phyloP scores from a whole-genome alignment of 2,329 filamentous ascomycete species.

The Aspergillus ustus region DNA sequence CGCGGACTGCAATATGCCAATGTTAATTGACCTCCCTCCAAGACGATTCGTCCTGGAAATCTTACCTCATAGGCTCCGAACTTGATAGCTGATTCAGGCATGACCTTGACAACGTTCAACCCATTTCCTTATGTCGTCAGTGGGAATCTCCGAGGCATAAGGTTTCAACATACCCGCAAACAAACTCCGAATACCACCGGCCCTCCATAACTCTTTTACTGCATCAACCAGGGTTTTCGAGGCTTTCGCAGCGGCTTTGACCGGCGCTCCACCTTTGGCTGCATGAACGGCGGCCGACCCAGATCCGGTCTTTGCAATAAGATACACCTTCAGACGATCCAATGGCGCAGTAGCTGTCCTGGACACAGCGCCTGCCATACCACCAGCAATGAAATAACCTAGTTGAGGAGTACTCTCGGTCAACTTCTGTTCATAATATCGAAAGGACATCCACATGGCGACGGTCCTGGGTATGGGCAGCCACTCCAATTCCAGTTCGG shows the following conservation, averaged over 20 bases:
- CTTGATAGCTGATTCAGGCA: constrained; percentile 98
- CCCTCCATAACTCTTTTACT: constrained; percentile 77
- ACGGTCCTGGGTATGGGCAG: constrained; percentile 46
- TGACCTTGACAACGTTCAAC: constrained; percentile 94
- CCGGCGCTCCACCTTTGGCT: constrained; percentile 70
- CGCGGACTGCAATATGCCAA: constrained; percentile 62
- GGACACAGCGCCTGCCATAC: constrained; percentile 90
- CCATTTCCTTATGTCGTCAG: constrained; percentile 73
- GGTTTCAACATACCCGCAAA: constrained; percentile 76
- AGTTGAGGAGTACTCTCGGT: constrained; percentile 52
- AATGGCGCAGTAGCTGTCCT: constrained; percentile 94
- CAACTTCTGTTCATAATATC: constrained; percentile 52
- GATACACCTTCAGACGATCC: constrained; percentile 95
- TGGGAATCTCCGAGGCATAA: constrained; percentile 7
- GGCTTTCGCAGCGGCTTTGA: constrained; percentile 68
- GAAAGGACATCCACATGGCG: constrained; percentile 50
- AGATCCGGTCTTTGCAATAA: constrained; percentile 84
- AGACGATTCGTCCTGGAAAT: constrained; percentile 2
- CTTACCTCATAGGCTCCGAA: constrained; percentile 90
- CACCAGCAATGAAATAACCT: constrained; percentile 98
- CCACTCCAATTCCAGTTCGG: constrained; percentile 48
- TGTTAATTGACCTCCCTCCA: background rate
- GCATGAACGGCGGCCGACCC: constrained; percentile 65
- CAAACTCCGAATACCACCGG: constrained; percentile 84
- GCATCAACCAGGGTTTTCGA: constrained; percentile 73